Conservation (phyloP, 2,329 filamentous ascomycete species). For the Aspergillus aculeatinus region DNA sequence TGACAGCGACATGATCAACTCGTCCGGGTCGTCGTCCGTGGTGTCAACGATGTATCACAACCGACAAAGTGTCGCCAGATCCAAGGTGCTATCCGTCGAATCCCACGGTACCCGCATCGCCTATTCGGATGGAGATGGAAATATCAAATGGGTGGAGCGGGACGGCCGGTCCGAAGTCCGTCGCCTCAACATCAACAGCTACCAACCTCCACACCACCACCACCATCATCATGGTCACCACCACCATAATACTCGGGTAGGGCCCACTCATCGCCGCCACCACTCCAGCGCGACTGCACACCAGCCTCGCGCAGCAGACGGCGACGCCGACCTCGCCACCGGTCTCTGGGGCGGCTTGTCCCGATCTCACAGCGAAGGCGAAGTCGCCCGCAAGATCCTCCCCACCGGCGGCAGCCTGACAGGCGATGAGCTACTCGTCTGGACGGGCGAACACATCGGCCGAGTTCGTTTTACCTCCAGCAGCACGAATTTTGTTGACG, state of each 20-base stretch:
- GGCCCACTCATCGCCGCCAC: slow-evolving; percentile 1
- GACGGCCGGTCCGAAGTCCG: slow-evolving; percentile 64
- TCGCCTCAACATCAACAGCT: slow-evolving; percentile 58
- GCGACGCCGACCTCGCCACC: slow-evolving; percentile 47
- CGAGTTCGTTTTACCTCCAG: slow-evolving; percentile 62
- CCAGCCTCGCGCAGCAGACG: not conserved
- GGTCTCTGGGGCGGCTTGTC: slow-evolving; percentile 58
- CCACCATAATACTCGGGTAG: slow-evolving; percentile 8
- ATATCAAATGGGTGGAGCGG: slow-evolving; percentile 86
- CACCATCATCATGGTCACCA: not conserved
- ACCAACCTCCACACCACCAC: slow-evolving; percentile 23
- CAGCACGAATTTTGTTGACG: slow-evolving; percentile 36
- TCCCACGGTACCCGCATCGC: slow-evolving; percentile 80
- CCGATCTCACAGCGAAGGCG: slow-evolving; percentile 55
- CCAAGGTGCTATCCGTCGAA: slow-evolving; percentile 77
- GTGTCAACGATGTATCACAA: slow-evolving; percentile 61
- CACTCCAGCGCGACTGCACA: not conserved
- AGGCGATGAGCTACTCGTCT: slow-evolving; percentile 72
- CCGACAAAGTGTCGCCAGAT: slow-evolving; percentile 75
- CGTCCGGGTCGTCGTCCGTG: slow-evolving; percentile 28
- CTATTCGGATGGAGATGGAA: slow-evolving; percentile 79
- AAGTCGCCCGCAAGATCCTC: slow-evolving; percentile 78
- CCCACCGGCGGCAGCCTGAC: slow-evolving; percentile 53
- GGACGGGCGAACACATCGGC: slow-evolving; percentile 84
- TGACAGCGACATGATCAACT: slow-evolving; percentile 26